Base-by-base conservation (phyloP, 768 basidiomycete genomes). In the Lentinula detonsa region DNA sequence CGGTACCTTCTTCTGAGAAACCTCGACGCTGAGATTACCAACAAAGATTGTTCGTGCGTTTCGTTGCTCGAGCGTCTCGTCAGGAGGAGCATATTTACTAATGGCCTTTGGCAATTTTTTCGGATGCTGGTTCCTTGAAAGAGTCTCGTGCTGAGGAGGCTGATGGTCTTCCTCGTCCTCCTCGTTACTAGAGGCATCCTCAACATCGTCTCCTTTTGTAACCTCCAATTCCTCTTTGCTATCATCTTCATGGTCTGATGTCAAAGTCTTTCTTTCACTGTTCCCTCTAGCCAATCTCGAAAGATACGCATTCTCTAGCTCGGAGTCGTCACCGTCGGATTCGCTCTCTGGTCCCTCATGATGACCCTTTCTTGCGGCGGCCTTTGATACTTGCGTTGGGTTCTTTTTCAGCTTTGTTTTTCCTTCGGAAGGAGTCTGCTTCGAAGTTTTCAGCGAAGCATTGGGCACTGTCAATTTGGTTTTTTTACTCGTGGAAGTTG, bases 31-130 rank as follows among this genome's bases (percentile, higher is more conserved):
- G 1, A 99, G 76, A 69, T 98, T 98, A 3, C 95, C 95, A 13
- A 99, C 76, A 72, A 99, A 99, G 51, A 98, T 78, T 5, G 96
- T 98, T 31, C 96, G 83, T 16, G 81, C 81, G 66, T 97, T 86
- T 52, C 89, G 82, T 62, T 82, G 85, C 59, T 84, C 85, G 16
- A 82, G 70, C 0, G 90, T 90, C 73, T 98, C 95, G 58, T 84
- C 86, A 28, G 73, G 63, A 0, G 90, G 91, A 1, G 79, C 77
- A 65, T 78, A 81, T 62, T 85, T 89, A 15, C 66, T 62, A 64
- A 75, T 76, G 40, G 69, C 58, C 53, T 60, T 15, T 6, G 23
- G 16, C 7, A 28, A 11, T 2, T 60, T 48, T 53, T 73, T 74
- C 65, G 70, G 78, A 40, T 65, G 60, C 8, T 72, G 73, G 62